These are phyloP conservation scores for Acorus calamus DNA, from an alignment of 106 monocot genomes.

Conservation along the genomic window DNA sequence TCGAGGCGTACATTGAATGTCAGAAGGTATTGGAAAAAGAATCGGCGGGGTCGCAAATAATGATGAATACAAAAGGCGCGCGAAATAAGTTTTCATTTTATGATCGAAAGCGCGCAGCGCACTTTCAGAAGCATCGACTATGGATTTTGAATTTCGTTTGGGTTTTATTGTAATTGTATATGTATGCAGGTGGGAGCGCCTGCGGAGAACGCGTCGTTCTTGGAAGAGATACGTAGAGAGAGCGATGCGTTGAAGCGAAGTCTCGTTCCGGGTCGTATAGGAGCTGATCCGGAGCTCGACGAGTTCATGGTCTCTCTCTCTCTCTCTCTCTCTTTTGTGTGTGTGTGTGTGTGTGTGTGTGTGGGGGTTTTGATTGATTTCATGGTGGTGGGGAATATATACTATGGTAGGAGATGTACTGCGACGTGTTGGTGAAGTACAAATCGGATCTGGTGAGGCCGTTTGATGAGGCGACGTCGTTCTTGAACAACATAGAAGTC, in stretches of 20 bases:
- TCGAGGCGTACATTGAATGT: slow-evolving; percentile 56
- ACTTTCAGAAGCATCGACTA: no score
- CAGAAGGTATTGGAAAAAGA: slow-evolving; percentile 28
- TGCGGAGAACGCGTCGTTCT: slow-evolving; percentile 30
- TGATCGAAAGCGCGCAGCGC: no score
- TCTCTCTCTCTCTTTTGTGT: not conserved
- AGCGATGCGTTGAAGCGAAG: slow-evolving; percentile 2
- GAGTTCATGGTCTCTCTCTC: slow-evolving; percentile 28
- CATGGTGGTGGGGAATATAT: no score
- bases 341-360: not conserved
- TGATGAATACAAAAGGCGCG: no score
- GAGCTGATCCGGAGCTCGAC: slow-evolving; percentile 51
- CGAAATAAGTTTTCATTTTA: no score
- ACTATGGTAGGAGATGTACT: slow-evolving; percentile 27
- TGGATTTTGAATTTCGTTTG: no score
- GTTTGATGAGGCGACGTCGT: slow-evolving; percentile 43
- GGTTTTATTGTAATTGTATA: no score
- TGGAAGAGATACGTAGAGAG: slow-evolving; percentile 38
- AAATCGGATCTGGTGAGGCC: slow-evolving; percentile 30
- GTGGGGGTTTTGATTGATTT: not conserved
- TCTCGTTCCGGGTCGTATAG: slow-evolving; percentile 2
- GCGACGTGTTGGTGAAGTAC: slow-evolving; percentile 37
- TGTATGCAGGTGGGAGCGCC: slow-evolving; percentile 42
- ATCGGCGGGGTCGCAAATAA: no score
- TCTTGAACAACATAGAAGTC: slow-evolving; percentile 26